Base-by-base conservation (phyloP, 371 early-diverging fungal species). In the Mucor ambiguus region DNA sequence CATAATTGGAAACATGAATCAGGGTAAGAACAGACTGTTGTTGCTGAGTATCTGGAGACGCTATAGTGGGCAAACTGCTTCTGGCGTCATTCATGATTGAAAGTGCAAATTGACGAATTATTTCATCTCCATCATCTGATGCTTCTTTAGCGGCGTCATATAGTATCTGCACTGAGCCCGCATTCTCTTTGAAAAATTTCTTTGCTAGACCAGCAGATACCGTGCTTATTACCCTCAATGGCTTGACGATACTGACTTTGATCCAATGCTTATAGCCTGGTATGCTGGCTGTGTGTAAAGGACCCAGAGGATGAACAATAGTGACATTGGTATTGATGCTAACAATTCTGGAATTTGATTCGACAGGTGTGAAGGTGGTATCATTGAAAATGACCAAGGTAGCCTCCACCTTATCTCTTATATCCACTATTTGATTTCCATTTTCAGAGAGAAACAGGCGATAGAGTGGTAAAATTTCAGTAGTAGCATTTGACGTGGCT, bases 371-470 rank as follows among this genome's bases (percentile, higher is more conserved):
- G 8, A 58, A 33, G 29, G n/a, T 22, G n/a, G 64, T 59, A 44
- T 79, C 68, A 18, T 63, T 64, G 33, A 79, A 65, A 0, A 82
- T 26, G 0, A 72, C 67, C 0, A 82, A 44, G 0, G 70, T 52
- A 6, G 66, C 66, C 26, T 73, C 67, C 8, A 67, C 33, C n/a
- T 68, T 64, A 18, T 74, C 58, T 22, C 71, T 60, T 9, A 74
- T 71, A 33, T 78, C 65, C 1, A 67, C 41, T 0, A 82, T 33
- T 37, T 74, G 33, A 14, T 76, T 61, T 20, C 68, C 70, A 32
- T 76, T 76, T 41, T 69, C 70, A 22, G 61, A 63, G 28, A 82
- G 69, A 58, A 70, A 79, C 4, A 82, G 59, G 9, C 82, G 73
- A 7, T 73, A 73, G 14, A 58, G 18, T 16, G 61, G 55, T 30